Evolutionary conservation across 2,329 filamentous ascomycete species (phyloP), one percentile per base, ranked within the genome.

Genomic region (Ophiosphaerella korrae): DNA sequence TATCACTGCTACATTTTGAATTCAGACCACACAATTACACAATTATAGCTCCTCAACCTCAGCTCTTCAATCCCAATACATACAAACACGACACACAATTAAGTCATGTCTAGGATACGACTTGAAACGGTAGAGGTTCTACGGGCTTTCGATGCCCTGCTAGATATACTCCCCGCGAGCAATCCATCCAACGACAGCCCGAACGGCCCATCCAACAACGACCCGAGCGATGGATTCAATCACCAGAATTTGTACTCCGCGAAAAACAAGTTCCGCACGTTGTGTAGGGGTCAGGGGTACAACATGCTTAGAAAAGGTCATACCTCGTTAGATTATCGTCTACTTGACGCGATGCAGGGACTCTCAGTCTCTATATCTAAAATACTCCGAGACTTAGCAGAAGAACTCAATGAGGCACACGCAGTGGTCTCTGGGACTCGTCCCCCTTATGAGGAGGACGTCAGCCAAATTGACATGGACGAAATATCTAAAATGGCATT

Each of bases 281-380:
- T 70, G 71, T 62, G 62, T 11, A 62, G 72, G 5, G 74, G 74
- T 45, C n/a, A n/a, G n/a, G n/a, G n/a, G n/a, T 49, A 73, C 3
- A 71, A 70, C 3, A 71, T 69, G 16, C 45, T 73, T 18, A 69
- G 72, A 24, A 73, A 72, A 55, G 71, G 72, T 5, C 72, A 73
- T 42, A 69, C 67, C 39, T 70, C 64, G 16, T 50, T 73, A 4
- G 72, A 74, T 44, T 74, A 74, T 46, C 67, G 72, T 13, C 55
- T 74, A 8, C 18, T 21, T 21, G 18, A 21, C 71, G 71, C 26
- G 72, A 72, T 37, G 69, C 69, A n/a, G 7, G 70, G 71, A 4
- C 53, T 72, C 3, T 58, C 73, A 2, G 67, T n/a, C n/a, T n/a
- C n/a, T n/a, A n/a, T n/a, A 7, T 67, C 57, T n/a, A n/a, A 36